Percentiles rank a stretch among this genome's conserved stretches.
phyloP scores from a whole-genome alignment of 2,329 filamentous ascomycete genomes.

The Peltaster fructicola region DNA sequence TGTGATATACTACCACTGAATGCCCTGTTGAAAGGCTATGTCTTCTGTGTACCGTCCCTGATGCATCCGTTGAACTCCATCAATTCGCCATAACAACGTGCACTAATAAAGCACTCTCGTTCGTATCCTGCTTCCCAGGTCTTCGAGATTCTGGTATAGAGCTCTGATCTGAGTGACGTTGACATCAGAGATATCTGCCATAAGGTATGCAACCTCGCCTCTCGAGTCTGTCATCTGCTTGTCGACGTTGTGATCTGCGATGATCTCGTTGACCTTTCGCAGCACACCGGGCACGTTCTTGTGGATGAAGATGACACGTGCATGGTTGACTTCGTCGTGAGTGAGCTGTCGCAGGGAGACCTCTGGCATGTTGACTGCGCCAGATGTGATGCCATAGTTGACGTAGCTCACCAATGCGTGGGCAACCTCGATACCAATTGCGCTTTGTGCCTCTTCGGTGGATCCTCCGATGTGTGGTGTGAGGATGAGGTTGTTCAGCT shows the following conservation, averaged over 20 bases:
- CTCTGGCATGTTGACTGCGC: conserved; percentile 94
- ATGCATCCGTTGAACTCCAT: no score
- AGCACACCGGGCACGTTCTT: conserved; percentile 91
- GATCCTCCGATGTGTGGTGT: conserved; percentile 95
- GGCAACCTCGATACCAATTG: conserved; percentile 85
- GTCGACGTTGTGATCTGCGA: conserved; percentile 92
- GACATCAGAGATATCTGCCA: conserved; percentile 92
- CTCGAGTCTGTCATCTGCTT: conserved; percentile 96
- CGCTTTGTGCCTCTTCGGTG: conserved; percentile 91
- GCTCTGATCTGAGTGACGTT: conserved; percentile 66
- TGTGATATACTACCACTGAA: no score
- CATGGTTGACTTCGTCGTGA: conserved; percentile 73
- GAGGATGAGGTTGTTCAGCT: conserved; percentile 79
- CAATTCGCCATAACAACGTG: neutral
- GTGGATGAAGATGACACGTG: conserved; percentile 91
- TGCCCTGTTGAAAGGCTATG: no score
- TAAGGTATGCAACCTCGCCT: conserved; percentile 86
- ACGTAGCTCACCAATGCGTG: conserved; percentile 84
- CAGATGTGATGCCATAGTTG: conserved; percentile 81
- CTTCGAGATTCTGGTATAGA: conserved; percentile 67
- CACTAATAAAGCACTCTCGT: conserved; percentile 30
- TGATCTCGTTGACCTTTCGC: conserved; percentile 83
- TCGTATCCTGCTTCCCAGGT: conserved; percentile 35
- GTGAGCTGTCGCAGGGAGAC: conserved; percentile 79
- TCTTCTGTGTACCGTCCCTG: no score